These are phyloP conservation scores for Discostella stelligeroides DNA, from an alignment of 108 stramenopile genomes.

Conservation along the genomic window DNA sequence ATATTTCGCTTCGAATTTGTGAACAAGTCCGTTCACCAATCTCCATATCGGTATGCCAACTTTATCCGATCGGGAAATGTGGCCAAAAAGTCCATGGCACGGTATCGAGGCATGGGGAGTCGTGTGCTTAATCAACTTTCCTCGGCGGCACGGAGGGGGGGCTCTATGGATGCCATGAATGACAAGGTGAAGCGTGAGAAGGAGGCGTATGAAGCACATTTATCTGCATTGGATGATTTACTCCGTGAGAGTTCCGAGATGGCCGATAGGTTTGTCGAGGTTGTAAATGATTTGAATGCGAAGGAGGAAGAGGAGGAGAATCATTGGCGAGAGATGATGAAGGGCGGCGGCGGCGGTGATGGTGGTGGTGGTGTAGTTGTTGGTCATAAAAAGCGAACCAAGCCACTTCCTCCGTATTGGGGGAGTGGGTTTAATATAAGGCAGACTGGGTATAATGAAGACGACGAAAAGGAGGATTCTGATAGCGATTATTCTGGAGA, in stretches of 20 bases:
- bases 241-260: constrained; percentile 34
- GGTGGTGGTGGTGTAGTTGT: too few species aligned
- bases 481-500: constrained; percentile 24
- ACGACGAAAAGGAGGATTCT: constrained; percentile 19
- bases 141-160: constrained; percentile 2
- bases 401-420: constrained; percentile 26
- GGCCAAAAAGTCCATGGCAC: constrained; percentile 26
- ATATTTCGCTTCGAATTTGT: constrained; percentile 45
- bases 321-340: background rate
- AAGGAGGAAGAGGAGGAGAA: constrained; percentile 25
- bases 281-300: constrained; percentile 26
- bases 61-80: constrained; percentile 33
- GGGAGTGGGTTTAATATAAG: constrained; percentile 36
- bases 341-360: background rate
- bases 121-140: too few species aligned
- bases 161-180: constrained; percentile 14
- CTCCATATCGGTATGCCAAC: constrained; percentile 32
- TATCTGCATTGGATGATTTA: constrained; percentile 39
- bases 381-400: constrained; percentile 16
- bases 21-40: constrained; percentile 29
- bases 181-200: constrained; percentile 16
- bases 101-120: background rate
- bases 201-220: constrained; percentile 36
- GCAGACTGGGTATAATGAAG: constrained; percentile 9
- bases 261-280: constrained; percentile 40